Evolutionary conservation across 306 rosid genomes (phyloP).

Genomic region (Trichosanthes truncata): DNA sequence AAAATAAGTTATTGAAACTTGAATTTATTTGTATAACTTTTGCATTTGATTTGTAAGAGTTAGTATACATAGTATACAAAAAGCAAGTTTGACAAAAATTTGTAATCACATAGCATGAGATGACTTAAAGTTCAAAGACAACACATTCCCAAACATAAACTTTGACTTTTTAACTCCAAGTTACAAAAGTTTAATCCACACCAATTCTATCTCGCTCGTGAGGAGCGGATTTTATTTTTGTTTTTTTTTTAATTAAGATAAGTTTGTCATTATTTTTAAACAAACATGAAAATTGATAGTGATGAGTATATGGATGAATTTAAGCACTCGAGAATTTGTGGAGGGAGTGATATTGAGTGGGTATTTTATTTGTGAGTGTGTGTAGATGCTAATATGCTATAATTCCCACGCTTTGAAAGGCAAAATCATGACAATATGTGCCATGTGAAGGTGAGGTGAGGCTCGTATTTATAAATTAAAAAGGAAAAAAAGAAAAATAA

Average conservation of each 20-base stretch:
- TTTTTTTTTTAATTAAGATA: background rate
- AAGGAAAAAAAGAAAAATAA: background rate
- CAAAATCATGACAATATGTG: background rate
- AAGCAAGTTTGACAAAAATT: too few relatives aligned
- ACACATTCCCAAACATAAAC: too few relatives aligned
- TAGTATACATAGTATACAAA: too few relatives aligned
- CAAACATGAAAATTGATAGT: background rate
- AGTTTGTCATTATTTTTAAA: background rate
- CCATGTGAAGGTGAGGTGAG: background rate
- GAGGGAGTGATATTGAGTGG: background rate
- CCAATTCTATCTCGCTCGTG: too few relatives aligned
- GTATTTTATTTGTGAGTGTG: background rate
- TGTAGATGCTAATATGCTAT: background rate
- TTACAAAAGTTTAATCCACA: too few relatives aligned
- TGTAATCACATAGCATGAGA: too few relatives aligned
- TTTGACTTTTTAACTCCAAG: too few relatives aligned
- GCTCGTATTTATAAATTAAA: background rate
- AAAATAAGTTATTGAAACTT: too few relatives aligned
- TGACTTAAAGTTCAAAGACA: too few relatives aligned
- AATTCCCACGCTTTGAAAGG: background rate
- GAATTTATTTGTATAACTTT: too few relatives aligned
- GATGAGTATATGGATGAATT: background rate
- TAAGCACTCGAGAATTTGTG: background rate
- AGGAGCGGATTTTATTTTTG: too few relatives aligned
- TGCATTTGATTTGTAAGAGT: too few relatives aligned